Evolutionary conservation across 2,329 filamentous ascomycete species (phyloP).

Genomic region (Pseudogymnoascus sp.): DNA sequence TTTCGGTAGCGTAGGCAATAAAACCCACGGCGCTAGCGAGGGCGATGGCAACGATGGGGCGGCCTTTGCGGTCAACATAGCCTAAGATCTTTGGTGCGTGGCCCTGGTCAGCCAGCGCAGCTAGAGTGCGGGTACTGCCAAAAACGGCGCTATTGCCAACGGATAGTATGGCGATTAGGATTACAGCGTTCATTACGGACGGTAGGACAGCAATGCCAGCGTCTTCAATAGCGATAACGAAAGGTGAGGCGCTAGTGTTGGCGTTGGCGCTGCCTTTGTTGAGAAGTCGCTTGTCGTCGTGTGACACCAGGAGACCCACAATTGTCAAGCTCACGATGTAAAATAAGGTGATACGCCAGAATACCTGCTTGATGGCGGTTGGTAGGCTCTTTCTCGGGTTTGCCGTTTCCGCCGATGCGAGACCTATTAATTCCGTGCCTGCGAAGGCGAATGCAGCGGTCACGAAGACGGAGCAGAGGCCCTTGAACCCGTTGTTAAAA

Average conservation of each 20-base stretch:
- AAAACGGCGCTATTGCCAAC: slow-evolving; percentile 91
- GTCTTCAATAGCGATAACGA: slow-evolving; percentile 84
- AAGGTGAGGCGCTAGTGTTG: slow-evolving; percentile 60
- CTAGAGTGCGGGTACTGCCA: slow-evolving; percentile 81
- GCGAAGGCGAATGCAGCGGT: slow-evolving; percentile 58
- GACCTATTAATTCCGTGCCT: slow-evolving; percentile 66
- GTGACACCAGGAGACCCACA: slow-evolving; percentile 75
- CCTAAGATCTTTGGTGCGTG: slow-evolving; percentile 70
- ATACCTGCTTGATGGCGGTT: slow-evolving; percentile 84
- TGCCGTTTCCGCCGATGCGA: slow-evolving; percentile 68
- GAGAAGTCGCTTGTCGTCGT: slow-evolving; percentile 56
- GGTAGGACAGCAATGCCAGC: slow-evolving; percentile 75
- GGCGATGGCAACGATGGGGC: slow-evolving; percentile 65
- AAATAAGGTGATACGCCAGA: slow-evolving; percentile 88
- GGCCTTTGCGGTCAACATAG: slow-evolving; percentile 76
- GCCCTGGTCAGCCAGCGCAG: slow-evolving; percentile 78
- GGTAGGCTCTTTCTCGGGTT: slow-evolving; percentile 76
- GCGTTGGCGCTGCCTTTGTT: slow-evolving; percentile 27
- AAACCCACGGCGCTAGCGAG: slow-evolving; percentile 61
- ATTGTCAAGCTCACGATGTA: slow-evolving; percentile 77
- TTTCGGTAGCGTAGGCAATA: slow-evolving; percentile 68
- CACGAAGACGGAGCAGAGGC: slow-evolving; percentile 44
- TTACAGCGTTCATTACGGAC: slow-evolving; percentile 90
- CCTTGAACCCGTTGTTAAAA: slow-evolving; percentile 43
- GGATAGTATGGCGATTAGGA: slow-evolving; percentile 80